These are phyloP conservation scores for Trebouxia sp. DNA, from an alignment of 139 green algal genomes.

Conservation along the genomic window DNA sequence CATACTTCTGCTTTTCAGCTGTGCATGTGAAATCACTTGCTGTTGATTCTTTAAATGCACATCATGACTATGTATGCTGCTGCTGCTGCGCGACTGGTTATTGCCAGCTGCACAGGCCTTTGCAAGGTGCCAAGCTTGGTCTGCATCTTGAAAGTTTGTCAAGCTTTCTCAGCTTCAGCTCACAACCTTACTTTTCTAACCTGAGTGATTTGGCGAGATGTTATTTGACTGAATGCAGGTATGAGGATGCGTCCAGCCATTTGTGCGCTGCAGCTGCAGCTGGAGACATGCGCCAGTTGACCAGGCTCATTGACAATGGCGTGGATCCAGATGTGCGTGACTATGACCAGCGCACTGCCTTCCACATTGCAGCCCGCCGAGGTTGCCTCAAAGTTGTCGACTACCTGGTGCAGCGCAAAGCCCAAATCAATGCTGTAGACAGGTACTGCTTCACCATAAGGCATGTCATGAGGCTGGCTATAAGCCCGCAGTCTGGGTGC, in stretches of 20 bases:
- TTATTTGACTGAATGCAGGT: not conserved
- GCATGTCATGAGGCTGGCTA: no score
- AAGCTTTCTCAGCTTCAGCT: no score
- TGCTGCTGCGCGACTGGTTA: no score
- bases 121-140: no score
- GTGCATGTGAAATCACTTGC: not conserved
- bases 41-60: not conserved
- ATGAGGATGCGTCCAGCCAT: slow-evolving; percentile 32
- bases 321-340: slow-evolving; percentile 46
- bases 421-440: slow-evolving; percentile 40
- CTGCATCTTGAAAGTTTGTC: no score
- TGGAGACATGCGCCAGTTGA: slow-evolving; percentile 34
- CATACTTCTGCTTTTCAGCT: no score
- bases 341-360: slow-evolving; percentile 54
- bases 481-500: no score
- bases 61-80: not conserved
- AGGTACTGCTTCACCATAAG: slow-evolving; percentile 3
- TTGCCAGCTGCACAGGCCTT: no score
- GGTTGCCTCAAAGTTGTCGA: slow-evolving; percentile 41
- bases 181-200: no score
- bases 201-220: no score
- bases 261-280: slow-evolving; percentile 30
- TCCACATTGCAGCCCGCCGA: slow-evolving; percentile 48
- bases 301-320: slow-evolving; percentile 42
- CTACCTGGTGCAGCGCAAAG: slow-evolving; percentile 35